Base-by-base conservation (phyloP, 805 yeast genomes). In the Nakazawaea anatomiae region DNA sequence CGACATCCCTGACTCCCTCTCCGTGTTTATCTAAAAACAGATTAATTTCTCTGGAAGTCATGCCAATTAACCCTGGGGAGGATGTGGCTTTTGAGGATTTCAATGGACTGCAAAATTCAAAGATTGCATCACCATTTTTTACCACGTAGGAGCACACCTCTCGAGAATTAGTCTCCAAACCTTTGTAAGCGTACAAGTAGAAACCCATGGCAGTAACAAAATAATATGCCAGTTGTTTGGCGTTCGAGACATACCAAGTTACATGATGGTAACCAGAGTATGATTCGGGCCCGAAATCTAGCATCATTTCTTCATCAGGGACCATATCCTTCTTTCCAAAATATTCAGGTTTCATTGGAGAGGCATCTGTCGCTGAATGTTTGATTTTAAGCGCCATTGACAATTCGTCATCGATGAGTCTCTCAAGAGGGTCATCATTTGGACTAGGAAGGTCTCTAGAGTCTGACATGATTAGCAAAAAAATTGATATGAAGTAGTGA, bases 1-100 rank as follows among this genome's bases (percentile, higher is more conserved):
- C 77, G 9, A 89, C 79, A 60, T 89, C 94, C 62, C 80, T 80
- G n/a, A 88, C 88, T 5, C 89, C 87, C 60, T 87, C 91, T 1
- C 95, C 92, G 63, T 89, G 96, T 5, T 58, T 62, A 5, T 62
- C 58, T 6, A 82, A 65, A 56, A 77, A 82, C 10, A 63, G 58
- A 53, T 74, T 76, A 27, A 82, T 75, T 31, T 67, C 71, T 14
- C 55, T 43, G 29, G 46, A 39, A 5, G 9, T 11, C 9, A 14
- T 36, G 5, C 10, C 36, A 12, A 18, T 18, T 18, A 18, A 18
- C 25, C 25, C 2, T 18, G 25, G 25, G 25, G 3, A 18, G 25
- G 25, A 18, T 18, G 25, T 18, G 25, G 25, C 3, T 18, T 18
- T 18, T 6, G 42, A 40, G 6, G 51, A 25, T 38, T 48, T 41